Conservation (phyloP, 768 basidiomycete genomes). For the Rhizopogon vinicolor region DNA sequence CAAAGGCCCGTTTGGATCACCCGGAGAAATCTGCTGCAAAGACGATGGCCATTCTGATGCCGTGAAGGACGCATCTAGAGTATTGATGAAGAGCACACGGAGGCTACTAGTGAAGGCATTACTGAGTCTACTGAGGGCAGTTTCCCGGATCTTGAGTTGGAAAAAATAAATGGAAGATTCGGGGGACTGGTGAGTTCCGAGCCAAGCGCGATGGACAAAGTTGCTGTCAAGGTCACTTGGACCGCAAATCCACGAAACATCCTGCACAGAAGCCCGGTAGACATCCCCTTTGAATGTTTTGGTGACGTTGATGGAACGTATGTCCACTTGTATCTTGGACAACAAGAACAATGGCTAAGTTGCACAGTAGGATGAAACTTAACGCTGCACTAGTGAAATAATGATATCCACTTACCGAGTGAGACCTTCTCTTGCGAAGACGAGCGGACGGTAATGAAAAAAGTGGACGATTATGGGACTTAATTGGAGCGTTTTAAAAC, state of each 20-base stretch:
- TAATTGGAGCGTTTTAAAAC: neutral
- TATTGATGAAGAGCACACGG: conserved; percentile 31
- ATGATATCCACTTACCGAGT: conserved; percentile 9
- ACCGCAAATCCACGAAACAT: conserved; percentile 35
- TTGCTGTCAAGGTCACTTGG: conserved; percentile 44
- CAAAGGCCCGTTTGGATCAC: conserved; percentile 57
- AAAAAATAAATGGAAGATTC: conserved; percentile 40
- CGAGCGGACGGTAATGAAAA: conserved; percentile 5
- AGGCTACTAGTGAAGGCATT: conserved; percentile 23
- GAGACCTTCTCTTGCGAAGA: conserved; percentile 14
- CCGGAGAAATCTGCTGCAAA: conserved; percentile 48
- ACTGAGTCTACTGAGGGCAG: conserved; percentile 42
- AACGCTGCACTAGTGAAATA: neutral
- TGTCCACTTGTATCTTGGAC: conserved; percentile 35
- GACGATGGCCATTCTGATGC: conserved; percentile 59
- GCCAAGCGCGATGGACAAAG: conserved; percentile 44
- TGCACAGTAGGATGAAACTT: neutral
- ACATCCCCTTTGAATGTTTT: conserved; percentile 29
- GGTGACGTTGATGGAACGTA: conserved; percentile 45
- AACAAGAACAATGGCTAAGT: conserved; percentile 44
- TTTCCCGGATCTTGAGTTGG: conserved; percentile 35
- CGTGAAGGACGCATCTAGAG: conserved; percentile 27
- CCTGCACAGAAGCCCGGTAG: conserved; percentile 40
- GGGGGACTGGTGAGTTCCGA: conserved; percentile 41
- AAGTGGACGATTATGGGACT: conserved; percentile 17